phyloP scores from a whole-genome alignment of 768 basidiomycete species.

The Suillus weaverae region DNA sequence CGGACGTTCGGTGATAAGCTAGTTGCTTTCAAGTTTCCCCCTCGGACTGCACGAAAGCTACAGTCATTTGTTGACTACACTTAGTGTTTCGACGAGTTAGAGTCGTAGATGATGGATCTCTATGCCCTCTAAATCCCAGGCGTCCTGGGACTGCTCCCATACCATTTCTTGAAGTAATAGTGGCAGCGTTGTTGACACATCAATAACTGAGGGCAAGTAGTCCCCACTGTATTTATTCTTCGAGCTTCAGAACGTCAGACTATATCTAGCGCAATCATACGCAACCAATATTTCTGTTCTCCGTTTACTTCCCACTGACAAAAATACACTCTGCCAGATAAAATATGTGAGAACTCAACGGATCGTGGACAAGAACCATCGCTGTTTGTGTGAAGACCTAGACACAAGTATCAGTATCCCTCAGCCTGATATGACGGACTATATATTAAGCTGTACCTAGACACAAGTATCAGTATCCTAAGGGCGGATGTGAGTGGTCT shows the following conservation, averaged over 20 bases:
- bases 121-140: not conserved
- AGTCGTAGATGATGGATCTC: not conserved
- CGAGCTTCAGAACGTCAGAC: not conserved
- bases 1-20: constrained; percentile 76
- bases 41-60: constrained; percentile 62
- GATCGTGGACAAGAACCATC: not conserved
- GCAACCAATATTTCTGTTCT: not conserved
- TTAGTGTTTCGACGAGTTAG: constrained; percentile 19
- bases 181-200: not conserved
- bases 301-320: not conserved
- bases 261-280: not conserved
- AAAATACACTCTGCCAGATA: not conserved
- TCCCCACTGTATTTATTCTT: not conserved
- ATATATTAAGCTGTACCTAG: too few species aligned
- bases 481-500: too few species aligned
- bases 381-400: too few species aligned
- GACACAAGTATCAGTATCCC: too few species aligned
- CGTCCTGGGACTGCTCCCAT: not conserved
- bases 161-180: not conserved
- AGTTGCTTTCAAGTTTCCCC: constrained; percentile 75
- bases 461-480: too few species aligned
- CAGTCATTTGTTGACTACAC: constrained; percentile 72
- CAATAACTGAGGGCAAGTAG: not conserved
- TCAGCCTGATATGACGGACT: too few species aligned
- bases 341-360: not conserved